Evolutionary conservation across 805 yeast species (phyloP), one percentile per base, ranked within the genome.

Genomic region (Hanseniaspora thailandica): DNA sequence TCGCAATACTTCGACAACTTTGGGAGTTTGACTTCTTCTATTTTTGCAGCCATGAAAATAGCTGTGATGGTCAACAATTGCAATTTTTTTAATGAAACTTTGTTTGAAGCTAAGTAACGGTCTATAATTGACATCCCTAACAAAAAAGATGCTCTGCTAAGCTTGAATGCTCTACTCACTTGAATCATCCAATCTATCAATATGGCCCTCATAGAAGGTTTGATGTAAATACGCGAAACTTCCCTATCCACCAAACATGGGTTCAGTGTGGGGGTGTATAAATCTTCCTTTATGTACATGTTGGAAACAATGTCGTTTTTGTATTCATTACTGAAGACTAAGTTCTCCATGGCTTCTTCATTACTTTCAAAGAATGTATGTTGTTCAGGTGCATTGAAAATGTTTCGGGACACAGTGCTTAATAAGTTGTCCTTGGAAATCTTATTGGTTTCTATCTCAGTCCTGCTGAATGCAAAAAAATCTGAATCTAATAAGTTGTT

Each of bases 131-230:
- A 87, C 53, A 86, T 82, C 4, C 95, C 86, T 55, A 88, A 71
- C 62, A 79, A 85, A 55, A 89, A 74, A 8, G 95, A 86, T 67
- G 88, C 96, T 1, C 95, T 95, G 41, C 84, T 73, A 57, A 89
- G 74, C 58, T 89, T 76, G 68, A 88, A 88, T 64, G 86, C 76
- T 59, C 80, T 72, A 69, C 87, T 96, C 65, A 88, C 89, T 64
- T 86, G 94, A 10, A 86, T 86, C 59, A 88, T 73, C 97, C 97
- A 88, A 68, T 89, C 96, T n/a, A 88, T 86, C 55, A 88, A 70
- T 50, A 88, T 84, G 7, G 87, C 81, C 59, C 97, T 76, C 84
- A 85, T 84, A 57, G 80, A 77, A 54, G 96, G 95, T 61, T 83
- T 79, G 59, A 86, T 67, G 79, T 74, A 9, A 5, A 34, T 33